Conservation (phyloP, 805 yeast species). For the Lipomyces yamanashiensis region DNA sequence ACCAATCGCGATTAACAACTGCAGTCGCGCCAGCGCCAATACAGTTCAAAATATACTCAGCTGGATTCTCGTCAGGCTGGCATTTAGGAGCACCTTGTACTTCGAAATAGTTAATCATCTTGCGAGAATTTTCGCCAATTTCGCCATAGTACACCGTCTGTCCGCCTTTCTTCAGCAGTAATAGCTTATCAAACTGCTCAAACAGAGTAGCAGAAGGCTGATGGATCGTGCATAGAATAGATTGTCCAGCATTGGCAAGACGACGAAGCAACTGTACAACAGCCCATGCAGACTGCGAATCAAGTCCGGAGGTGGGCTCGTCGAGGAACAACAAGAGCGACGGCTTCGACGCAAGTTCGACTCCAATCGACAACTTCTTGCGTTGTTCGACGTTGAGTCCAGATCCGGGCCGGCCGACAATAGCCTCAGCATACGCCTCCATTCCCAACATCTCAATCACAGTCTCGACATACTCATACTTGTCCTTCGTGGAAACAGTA, state of each 20-base stretch:
- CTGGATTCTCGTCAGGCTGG: slow-evolving; percentile 66
- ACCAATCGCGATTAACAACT: slow-evolving; percentile 61
- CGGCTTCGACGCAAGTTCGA: slow-evolving; percentile 73
- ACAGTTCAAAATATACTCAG: slow-evolving; percentile 72
- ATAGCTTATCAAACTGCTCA: slow-evolving; percentile 67
- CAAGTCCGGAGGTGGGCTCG: slow-evolving; percentile 77
- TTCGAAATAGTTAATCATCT: slow-evolving; percentile 70
- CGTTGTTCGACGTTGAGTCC: slow-evolving; percentile 73
- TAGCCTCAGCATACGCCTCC: slow-evolving; percentile 74
- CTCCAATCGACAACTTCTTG: slow-evolving; percentile 71
- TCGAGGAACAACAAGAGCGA: slow-evolving; percentile 62
- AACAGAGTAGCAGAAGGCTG: slow-evolving; percentile 76
- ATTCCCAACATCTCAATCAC: slow-evolving; percentile 69
- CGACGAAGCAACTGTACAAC: slow-evolving; percentile 68
- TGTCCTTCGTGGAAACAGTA: slow-evolving; percentile 60
- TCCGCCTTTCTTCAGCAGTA: slow-evolving; percentile 76
- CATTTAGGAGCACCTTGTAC: slow-evolving; percentile 73
- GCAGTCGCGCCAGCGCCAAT: slow-evolving; percentile 86
- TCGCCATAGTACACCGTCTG: slow-evolving; percentile 82
- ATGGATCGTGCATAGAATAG: slow-evolving; percentile 75
- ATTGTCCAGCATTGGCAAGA: slow-evolving; percentile 72
- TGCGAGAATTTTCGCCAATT: slow-evolving; percentile 64
- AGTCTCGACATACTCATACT: slow-evolving; percentile 69
- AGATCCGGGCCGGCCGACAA: slow-evolving; percentile 75
- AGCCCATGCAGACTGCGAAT: slow-evolving; percentile 67